A percentile compares a stretch with the other conserved stretches of the same genome.
Conservation (phyloP, 495 filamentous ascomycete species). For the Trypethelium eluteriae region DNA sequence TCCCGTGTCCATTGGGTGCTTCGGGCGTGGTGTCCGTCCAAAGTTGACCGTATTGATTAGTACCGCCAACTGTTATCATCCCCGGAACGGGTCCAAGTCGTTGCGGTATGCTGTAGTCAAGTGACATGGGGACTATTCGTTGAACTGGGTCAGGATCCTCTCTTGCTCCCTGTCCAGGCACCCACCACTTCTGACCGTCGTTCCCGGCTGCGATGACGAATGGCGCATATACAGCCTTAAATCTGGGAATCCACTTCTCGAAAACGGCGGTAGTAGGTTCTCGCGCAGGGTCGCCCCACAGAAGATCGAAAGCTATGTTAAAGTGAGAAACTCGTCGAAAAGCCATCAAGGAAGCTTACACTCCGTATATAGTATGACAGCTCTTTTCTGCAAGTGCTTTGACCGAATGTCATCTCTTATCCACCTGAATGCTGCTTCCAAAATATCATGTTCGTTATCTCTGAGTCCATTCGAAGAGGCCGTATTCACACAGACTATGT, state of each 20-base stretch:
- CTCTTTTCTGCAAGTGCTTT: background rate
- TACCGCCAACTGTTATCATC: constrained; percentile 2
- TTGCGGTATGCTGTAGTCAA: background rate
- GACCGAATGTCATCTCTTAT: background rate
- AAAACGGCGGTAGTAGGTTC: background rate
- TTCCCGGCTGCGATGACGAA: background rate
- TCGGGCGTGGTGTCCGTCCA: background rate
- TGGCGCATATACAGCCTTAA: background rate
- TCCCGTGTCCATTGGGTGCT: background rate
- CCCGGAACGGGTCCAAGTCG: background rate
- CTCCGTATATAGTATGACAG: background rate
- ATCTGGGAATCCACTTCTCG: background rate
- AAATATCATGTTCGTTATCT: background rate
- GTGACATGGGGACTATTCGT: background rate
- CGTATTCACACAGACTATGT: background rate
- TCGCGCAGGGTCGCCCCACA: background rate
- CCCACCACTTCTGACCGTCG: background rate
- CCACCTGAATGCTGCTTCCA: background rate
- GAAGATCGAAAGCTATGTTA: background rate
- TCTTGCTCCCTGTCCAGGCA: background rate
- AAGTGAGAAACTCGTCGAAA: too few species aligned
- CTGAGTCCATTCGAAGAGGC: background rate
- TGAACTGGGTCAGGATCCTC: background rate
- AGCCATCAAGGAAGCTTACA: background rate
- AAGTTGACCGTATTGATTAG: background rate